A percentile compares a stretch with the other conserved stretches of the same genome.
Evolutionary conservation across 345 rosid species (phyloP).

Genomic region (Eucalyptus paniculata): DNA sequence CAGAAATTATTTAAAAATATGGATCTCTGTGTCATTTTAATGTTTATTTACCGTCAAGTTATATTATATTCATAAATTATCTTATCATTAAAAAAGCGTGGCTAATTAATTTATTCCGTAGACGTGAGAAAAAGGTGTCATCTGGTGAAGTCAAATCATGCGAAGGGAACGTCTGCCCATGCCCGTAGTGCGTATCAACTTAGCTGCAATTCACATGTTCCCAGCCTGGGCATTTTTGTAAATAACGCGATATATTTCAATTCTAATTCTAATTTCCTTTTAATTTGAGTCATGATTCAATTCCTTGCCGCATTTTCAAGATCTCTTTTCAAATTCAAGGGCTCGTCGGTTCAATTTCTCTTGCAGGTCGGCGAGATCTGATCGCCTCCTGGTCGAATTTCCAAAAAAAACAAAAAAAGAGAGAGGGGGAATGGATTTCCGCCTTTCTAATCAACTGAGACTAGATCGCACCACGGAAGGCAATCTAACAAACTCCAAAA

Average conservation of each 20-base stretch:
- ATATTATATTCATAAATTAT: not conserved
- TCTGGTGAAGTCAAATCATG: not conserved
- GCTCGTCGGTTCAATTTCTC: not conserved
- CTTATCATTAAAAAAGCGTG: not conserved
- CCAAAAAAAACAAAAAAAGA: fast-evolving
- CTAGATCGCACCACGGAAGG: not conserved
- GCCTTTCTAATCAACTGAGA: not conserved
- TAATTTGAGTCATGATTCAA: not conserved
- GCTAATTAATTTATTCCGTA: not conserved
- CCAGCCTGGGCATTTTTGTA: too few relatives aligned
- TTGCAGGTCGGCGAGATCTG: not conserved
- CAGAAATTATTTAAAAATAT: not conserved
- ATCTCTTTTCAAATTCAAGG: not conserved
- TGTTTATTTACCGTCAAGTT: not conserved
- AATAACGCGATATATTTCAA: not conserved
- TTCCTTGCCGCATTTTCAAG: not conserved
- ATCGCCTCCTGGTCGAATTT: not conserved
- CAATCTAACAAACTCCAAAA: not conserved
- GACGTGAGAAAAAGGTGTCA: not conserved
- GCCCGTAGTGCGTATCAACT: fast-evolving
- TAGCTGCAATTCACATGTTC: not conserved
- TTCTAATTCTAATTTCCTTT: not conserved
- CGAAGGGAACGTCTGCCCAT: not conserved
- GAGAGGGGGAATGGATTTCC: not conserved
- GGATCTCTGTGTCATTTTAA: not conserved